These are phyloP conservation scores for Leucosporidium creatinivorum DNA, from an alignment of 768 basidiomycete genomes.

Conservation along the genomic window DNA sequence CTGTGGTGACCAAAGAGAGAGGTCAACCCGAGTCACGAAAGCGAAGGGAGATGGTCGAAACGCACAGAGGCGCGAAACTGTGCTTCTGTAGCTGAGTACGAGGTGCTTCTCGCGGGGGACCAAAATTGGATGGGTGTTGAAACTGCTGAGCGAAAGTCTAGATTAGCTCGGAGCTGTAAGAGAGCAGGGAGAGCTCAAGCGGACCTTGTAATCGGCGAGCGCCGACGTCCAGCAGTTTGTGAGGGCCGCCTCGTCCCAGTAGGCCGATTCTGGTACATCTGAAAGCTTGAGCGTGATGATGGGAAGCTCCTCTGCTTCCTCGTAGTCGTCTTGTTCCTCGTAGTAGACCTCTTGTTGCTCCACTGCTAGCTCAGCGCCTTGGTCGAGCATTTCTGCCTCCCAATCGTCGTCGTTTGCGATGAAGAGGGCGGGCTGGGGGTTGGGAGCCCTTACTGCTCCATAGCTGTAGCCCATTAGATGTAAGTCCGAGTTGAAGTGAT, in stretches of 20 bases:
- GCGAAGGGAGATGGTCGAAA: neutral
- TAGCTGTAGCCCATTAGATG: too few relatives aligned
- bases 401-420: neutral
- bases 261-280: slow-evolving; percentile 12
- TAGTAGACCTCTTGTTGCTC: too few relatives aligned
- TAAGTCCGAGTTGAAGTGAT: too few relatives aligned
- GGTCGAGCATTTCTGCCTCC: neutral
- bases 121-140: slow-evolving; percentile 10
- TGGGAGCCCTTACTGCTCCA: too few relatives aligned
- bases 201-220: slow-evolving; percentile 21
- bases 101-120: slow-evolving; percentile 16
- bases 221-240: slow-evolving; percentile 28
- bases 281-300: neutral
- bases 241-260: slow-evolving; percentile 21
- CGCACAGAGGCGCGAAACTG: slow-evolving; percentile 21
- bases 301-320: too few relatives aligned
- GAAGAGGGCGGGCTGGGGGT: too few relatives aligned
- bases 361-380: neutral
- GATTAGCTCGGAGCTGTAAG: too few relatives aligned
- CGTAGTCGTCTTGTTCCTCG: too few relatives aligned
- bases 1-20: neutral
- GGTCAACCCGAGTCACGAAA: neutral
- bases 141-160: neutral
- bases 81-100: slow-evolving; percentile 11
- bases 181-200: neutral